Evolutionary conservation across 2,329 filamentous ascomycete species (phyloP), one percentile per base, ranked within the genome.

Genomic region (Fusarium xylarioides): DNA sequence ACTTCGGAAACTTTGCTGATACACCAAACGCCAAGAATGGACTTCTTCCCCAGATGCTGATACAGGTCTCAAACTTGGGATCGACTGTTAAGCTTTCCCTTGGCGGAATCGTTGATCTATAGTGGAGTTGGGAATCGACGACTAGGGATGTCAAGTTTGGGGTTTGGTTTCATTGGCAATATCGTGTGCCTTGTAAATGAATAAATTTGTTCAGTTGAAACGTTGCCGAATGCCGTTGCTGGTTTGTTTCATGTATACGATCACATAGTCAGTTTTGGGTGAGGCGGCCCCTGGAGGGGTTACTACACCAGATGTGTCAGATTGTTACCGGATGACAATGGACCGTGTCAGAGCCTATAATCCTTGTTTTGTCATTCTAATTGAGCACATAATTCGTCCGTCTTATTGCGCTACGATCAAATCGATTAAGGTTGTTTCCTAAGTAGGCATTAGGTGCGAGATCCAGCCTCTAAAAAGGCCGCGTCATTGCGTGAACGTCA

Each of bases 31-130:
- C 66, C 44, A 70, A 57, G 46, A 18, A 23, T 70, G 40, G 30
- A 49, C 52, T 23, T 43, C 46, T 47, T 32, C 52, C 32, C 52
- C 50, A 40, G 38, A 18, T 40, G 30, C 40, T 58, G 46, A 53
- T 23, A 50, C 35, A 59, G 35, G 46, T 65, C 38, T 34, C n/a
- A 69, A 54, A 38, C 42, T 43, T 46, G 12, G 40, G 66, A 70
- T 69, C 40, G 42, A 21, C 37, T 30, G 35, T 53, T 21, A 68
- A 68, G 66, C 66, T 68, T 68, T 68, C 37, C 40, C 64, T 68
- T 55, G 64, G 66, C 66, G 49, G 49, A 35, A 30, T 21, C 10
- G 21, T 19, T 38, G 34, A 38, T 14, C 26, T 9, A 37, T 23
- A 19, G 46, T 68, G 30, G 44, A 35, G 38, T 26, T n/a, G 32